Conservation (phyloP, 2,329 filamentous ascomycete species). For the Neurospora crassa region DNA sequence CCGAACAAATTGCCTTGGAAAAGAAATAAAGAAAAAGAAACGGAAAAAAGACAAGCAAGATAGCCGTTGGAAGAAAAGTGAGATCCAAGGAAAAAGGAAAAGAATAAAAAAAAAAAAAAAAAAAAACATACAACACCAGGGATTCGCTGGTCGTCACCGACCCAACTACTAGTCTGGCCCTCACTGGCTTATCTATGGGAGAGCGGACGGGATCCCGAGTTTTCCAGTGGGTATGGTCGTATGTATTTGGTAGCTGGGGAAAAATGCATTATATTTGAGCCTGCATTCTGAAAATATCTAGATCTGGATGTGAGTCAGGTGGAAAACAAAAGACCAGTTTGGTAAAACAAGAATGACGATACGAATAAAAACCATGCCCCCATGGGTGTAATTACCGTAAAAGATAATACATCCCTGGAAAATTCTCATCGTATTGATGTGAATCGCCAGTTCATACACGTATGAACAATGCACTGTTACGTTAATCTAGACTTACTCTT, state of each 20-base stretch:
- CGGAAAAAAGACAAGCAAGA: neutral
- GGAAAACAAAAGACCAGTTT: neutral
- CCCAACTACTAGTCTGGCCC: too few relatives aligned
- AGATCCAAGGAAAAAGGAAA: neutral
- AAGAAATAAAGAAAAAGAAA: too few relatives aligned
- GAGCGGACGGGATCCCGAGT: neutral
- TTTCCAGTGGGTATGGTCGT: neutral
- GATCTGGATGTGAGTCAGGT: too few relatives aligned
- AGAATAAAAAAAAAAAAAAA: neutral
- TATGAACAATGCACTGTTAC: neutral
- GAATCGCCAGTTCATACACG: neutral
- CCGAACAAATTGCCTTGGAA: too few relatives aligned
- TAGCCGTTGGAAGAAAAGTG: too few relatives aligned
- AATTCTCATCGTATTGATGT: neutral
- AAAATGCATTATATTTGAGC: neutral
- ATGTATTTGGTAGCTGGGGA: neutral
- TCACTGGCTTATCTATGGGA: neutral
- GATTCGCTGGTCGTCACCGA: too few relatives aligned
- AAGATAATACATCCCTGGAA: neutral
- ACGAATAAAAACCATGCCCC: neutral
- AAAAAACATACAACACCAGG: too few relatives aligned
- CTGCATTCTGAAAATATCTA: too few relatives aligned
- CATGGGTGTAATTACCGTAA: neutral
- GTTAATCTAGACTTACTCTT: neutral
- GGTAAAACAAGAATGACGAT: neutral